Percentiles rank a stretch among this genome's conserved stretches.
These are phyloP conservation scores for Metschnikowia baotianmanensis DNA, from an alignment of 805 yeast species.

Conservation along the genomic window DNA sequence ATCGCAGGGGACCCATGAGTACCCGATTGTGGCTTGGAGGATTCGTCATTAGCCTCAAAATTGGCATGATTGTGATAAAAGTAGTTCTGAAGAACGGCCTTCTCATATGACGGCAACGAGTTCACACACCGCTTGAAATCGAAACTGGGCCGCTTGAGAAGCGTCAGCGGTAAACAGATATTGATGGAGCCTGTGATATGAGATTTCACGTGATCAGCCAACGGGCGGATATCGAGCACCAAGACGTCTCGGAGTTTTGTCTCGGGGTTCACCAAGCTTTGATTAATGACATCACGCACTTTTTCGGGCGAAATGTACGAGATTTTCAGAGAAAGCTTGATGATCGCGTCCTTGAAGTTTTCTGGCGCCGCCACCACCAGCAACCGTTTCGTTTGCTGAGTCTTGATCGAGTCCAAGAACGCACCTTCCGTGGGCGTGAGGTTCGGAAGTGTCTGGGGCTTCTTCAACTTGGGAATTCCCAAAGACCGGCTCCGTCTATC, in stretches of 20 bases:
- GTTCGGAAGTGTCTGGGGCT: constrained; percentile 15
- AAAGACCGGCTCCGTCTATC: neutral
- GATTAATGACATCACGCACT: constrained; percentile 17
- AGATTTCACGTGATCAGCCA: constrained; percentile 61
- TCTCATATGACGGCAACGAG: constrained; percentile 56
- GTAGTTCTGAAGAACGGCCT: constrained; percentile 37
- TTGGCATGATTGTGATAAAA: constrained; percentile 19
- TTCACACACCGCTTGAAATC: constrained; percentile 60
- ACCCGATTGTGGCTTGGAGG: constrained; percentile 13
- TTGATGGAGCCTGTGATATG: constrained; percentile 65
- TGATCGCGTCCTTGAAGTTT: constrained; percentile 23
- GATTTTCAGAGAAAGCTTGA: constrained; percentile 23
- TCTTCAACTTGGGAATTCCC: constrained; percentile 20
- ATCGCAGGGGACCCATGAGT: constrained; percentile 38
- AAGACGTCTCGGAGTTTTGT: constrained; percentile 27
- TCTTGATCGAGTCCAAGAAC: constrained; percentile 19
- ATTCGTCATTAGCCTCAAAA: constrained; percentile 2
- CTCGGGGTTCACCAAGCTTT: constrained; percentile 5
- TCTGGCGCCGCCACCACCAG: constrained; percentile 21
- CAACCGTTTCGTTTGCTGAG: constrained; percentile 25
- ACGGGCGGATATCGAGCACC: constrained; percentile 79
- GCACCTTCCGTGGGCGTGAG: constrained; percentile 15
- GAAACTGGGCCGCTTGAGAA: constrained; percentile 72
- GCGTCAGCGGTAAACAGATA: constrained; percentile 86
- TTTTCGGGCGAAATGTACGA: constrained; percentile 17